Conservation (phyloP, 306 rosid species). For the Lupinus albus region DNA sequence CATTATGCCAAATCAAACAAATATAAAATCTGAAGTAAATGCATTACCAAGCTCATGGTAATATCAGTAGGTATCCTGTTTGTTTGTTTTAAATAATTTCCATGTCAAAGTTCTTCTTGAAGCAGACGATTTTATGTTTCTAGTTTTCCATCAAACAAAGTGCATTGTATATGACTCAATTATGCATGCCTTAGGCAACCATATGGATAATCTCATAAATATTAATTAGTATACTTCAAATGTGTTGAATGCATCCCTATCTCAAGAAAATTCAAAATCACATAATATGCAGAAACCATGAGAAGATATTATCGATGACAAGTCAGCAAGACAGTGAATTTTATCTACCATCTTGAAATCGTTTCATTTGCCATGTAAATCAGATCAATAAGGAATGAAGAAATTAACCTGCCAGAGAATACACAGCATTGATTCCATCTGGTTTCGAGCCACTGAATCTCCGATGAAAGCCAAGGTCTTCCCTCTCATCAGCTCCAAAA, state of each 20-base stretch:
- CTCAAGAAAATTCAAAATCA: neutral
- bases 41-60: no score
- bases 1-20: conserved; percentile 18
- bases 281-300: conserved; percentile 16
- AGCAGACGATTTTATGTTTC: no score
- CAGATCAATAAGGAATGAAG: conserved; percentile 31
- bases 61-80: no score
- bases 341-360: conserved; percentile 23
- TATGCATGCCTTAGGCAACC: no score
- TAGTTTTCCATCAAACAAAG: no score
- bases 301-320: conserved; percentile 8
- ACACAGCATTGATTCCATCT: conserved; percentile 94
- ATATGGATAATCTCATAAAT: neutral
- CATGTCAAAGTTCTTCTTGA: no score
- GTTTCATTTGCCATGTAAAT: conserved; percentile 30
- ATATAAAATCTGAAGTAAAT: no score
- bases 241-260: neutral
- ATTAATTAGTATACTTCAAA: neutral
- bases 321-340: neutral
- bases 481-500: conserved; percentile 90
- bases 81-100: no score
- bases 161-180: no score
- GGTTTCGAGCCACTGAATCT: conserved; percentile 95
- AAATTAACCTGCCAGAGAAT: conserved; percentile 85
- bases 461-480: conserved; percentile 94